Conservation (phyloP, 148 eudicot genomes). For the Polygonum aviculare region DNA sequence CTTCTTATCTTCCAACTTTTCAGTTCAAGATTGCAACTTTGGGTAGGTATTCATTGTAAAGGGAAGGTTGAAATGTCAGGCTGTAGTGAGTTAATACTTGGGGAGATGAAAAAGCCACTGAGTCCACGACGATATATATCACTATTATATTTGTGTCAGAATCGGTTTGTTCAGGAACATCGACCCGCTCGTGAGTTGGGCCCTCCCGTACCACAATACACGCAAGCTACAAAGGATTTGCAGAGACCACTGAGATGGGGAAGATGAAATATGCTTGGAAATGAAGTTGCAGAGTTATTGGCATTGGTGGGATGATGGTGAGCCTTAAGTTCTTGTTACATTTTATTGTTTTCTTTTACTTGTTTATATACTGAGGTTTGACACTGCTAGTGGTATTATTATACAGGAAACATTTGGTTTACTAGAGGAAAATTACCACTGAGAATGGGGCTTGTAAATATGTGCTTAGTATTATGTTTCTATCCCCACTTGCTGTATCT, state of each 20-base stretch:
- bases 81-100: too few species aligned
- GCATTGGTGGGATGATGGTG: conserved; percentile 1
- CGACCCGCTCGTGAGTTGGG: neutral
- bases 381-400: neutral
- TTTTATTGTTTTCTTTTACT: neutral
- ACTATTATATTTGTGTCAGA: too few species aligned
- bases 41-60: too few species aligned
- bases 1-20: too few species aligned
- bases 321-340: neutral
- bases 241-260: conserved; percentile 5
- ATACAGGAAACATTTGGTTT: conserved; percentile 1
- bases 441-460: conserved; percentile 5
- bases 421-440: neutral
- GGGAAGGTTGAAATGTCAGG: too few species aligned
- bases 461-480: neutral
- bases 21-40: too few species aligned
- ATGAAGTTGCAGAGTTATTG: neutral
- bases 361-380: neutral
- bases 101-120: too few species aligned
- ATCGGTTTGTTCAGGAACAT: neutral
- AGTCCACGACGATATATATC: too few species aligned
- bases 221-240: neutral
- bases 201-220: neutral
- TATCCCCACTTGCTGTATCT: neutral
- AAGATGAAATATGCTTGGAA: neutral